These are phyloP conservation scores for Coemansia sp. DNA, from an alignment of 192 early-diverging fungal species.

Conservation along the genomic window DNA sequence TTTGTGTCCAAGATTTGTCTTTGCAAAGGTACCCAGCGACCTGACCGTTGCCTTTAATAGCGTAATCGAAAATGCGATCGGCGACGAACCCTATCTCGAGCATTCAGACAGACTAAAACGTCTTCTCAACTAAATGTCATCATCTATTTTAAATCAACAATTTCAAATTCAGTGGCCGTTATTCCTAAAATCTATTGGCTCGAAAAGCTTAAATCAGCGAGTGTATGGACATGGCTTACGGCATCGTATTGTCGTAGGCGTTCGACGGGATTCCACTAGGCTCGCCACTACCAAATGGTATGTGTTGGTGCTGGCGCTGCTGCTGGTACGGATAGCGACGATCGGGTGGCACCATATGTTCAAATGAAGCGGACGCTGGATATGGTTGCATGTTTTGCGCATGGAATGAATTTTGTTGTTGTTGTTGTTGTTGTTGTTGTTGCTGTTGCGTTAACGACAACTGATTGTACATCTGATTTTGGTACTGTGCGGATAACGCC, in stretches of 20 bases:
- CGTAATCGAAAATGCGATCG: not conserved
- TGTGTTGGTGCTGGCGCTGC: constrained; percentile 6
- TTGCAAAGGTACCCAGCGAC: not conserved
- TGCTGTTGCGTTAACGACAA: constrained; percentile 20
- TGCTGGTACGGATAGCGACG: not conserved
- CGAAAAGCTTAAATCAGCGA: too few relatives aligned
- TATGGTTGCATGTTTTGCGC: not conserved
- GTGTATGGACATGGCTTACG: not conserved
- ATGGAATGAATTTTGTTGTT: not conserved
- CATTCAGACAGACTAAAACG: not conserved
- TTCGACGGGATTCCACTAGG: constrained; percentile 8
- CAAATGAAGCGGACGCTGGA: not conserved
- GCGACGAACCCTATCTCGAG: not conserved
- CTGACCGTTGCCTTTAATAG: not conserved
- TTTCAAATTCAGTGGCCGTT: too few relatives aligned
- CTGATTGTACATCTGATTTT: constrained; percentile 22
- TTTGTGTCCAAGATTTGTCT: not conserved
- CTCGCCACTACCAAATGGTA: not conserved
- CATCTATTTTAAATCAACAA: too few relatives aligned
- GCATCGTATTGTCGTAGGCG: constrained; percentile 12
- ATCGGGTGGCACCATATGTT: constrained; percentile 23
- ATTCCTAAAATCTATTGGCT: too few relatives aligned
- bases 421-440: constrained; percentile 17
- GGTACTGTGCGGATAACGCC: constrained; percentile 5
- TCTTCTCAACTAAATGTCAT: not conserved